phyloP scores from a whole-genome alignment of 2,329 filamentous ascomycete genomes.

The Stagonosporopsis tanaceti region DNA sequence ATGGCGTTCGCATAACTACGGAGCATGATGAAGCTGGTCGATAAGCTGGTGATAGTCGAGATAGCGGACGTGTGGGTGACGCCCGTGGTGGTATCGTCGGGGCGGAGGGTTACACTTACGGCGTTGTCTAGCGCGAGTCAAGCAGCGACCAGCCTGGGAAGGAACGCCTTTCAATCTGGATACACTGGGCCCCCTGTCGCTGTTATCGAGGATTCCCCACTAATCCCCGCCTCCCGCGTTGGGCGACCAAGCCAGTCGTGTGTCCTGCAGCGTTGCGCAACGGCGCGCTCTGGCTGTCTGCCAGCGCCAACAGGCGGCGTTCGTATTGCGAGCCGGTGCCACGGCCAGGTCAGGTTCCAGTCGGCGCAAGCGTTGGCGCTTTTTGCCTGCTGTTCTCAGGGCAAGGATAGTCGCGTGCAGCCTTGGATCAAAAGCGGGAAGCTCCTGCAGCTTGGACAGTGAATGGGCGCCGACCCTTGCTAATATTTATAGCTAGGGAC shows the following conservation, averaged over 20 bases:
- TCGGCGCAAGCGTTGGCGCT: constrained; percentile 15
- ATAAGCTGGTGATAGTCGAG: constrained; percentile 13
- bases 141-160: constrained; percentile 5
- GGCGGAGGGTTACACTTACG: constrained; percentile 40
- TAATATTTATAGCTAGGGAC: constrained; percentile 17
- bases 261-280: constrained; percentile 12
- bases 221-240: constrained; percentile 8
- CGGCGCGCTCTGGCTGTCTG: constrained; percentile 2
- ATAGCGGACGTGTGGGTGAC: constrained; percentile 23
- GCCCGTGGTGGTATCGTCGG: constrained; percentile 37
- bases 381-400: constrained; percentile 17
- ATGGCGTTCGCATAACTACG: constrained; percentile 3
- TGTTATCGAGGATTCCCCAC: constrained; percentile 4
- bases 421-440: constrained; percentile 13
- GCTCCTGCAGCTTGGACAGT: constrained; percentile 24
- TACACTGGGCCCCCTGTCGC: constrained; percentile 2
- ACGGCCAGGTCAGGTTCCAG: constrained; percentile 13
- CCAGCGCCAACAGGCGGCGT: constrained; percentile 7
- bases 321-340: background rate
- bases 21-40: constrained; percentile 6
- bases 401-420: constrained; percentile 43
- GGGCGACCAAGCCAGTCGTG: constrained; percentile 8
- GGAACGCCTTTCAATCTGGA: constrained; percentile 10
- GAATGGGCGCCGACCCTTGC: constrained; percentile 18
- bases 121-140: constrained; percentile 22